Evolutionary conservation across 192 early-diverging fungal genomes (phyloP).

Genomic region (Backusella parvicylindrica): DNA sequence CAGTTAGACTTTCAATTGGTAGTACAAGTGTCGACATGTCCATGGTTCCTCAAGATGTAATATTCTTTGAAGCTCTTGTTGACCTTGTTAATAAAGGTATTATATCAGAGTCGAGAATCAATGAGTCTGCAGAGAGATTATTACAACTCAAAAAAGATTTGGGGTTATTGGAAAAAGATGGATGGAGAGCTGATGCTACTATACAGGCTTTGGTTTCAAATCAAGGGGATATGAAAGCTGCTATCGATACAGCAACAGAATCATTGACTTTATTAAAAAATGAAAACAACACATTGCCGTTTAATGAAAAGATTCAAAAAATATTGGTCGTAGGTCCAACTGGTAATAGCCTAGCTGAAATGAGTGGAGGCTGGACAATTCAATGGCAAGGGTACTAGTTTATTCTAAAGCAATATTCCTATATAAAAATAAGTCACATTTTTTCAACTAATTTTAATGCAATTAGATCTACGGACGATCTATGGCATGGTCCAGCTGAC

Average conservation of each 20-base stretch:
- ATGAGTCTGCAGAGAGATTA: constrained; percentile 50
- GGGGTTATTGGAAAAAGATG: constrained; percentile 46
- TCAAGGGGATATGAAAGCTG: constrained; percentile 43
- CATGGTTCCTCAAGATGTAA: constrained; percentile 59
- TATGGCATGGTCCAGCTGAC: constrained; percentile 41
- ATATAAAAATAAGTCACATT: neutral
- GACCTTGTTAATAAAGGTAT: constrained; percentile 38
- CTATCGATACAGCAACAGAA: constrained; percentile 50
- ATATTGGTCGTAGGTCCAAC: constrained; percentile 57
- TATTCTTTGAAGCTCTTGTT: constrained; percentile 39
- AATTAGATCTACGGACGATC: constrained; percentile 12
- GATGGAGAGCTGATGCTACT: constrained; percentile 32
- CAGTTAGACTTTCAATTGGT: constrained; percentile 39
- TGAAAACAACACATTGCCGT: constrained; percentile 41
- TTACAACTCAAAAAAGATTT: constrained; percentile 68
- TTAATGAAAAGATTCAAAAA: constrained; percentile 33
- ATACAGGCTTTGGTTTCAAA: constrained; percentile 45
- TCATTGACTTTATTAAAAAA: constrained; percentile 61
- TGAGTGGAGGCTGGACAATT: constrained; percentile 61
- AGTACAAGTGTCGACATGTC: constrained; percentile 57
- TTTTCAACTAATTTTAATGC: neutral
- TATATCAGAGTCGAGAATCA: constrained; percentile 38
- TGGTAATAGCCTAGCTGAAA: constrained; percentile 47
- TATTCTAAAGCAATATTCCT: neutral
- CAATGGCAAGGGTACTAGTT: constrained; percentile 52